Percentiles rank a stretch among this genome's conserved stretches.
These are phyloP conservation scores for Phialophora expanda DNA, from an alignment of 2,329 filamentous ascomycete genomes.

Conservation along the genomic window DNA sequence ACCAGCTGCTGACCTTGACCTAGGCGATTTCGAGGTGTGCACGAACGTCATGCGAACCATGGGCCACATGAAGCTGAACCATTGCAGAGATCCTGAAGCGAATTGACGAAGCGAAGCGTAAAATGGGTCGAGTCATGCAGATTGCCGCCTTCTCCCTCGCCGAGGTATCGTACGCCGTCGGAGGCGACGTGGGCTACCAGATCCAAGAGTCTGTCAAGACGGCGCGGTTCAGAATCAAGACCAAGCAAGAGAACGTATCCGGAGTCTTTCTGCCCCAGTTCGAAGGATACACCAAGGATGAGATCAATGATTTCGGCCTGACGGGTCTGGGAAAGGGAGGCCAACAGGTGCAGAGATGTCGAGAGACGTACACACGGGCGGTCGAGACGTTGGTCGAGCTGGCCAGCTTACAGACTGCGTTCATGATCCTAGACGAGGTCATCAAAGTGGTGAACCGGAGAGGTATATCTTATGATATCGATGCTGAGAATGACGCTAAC, in stretches of 20 bases:
- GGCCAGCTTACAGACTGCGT: slow-evolving; percentile 70
- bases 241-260: slow-evolving; percentile 97
- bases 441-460: slow-evolving; percentile 98
- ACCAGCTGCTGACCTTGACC: slow-evolving; percentile 22
- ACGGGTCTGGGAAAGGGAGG: slow-evolving; percentile 96
- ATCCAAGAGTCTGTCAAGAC: slow-evolving; percentile 94
- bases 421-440: slow-evolving; percentile 96
- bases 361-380: slow-evolving; percentile 93
- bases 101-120: slow-evolving; percentile 98
- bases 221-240: slow-evolving; percentile 88
- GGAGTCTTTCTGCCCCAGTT: slow-evolving; percentile 94
- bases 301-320: slow-evolving; percentile 92
- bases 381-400: slow-evolving; percentile 78
- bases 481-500: slow-evolving; percentile 38
- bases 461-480: slow-evolving; percentile 59
- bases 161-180: slow-evolving; percentile 96
- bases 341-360: slow-evolving; percentile 91
- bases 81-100: slow-evolving; percentile 85
- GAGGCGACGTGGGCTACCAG: slow-evolving; percentile 94
- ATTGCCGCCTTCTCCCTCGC: slow-evolving; percentile 97
- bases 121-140: slow-evolving; percentile 99
- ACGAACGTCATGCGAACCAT: slow-evolving; percentile 21
- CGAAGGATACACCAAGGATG: slow-evolving; percentile 79
- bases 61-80: slow-evolving; percentile 32
- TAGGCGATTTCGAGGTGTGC: slow-evolving; percentile 84